Conservation (phyloP, 805 yeast genomes). For the Candida lessepsii region DNA sequence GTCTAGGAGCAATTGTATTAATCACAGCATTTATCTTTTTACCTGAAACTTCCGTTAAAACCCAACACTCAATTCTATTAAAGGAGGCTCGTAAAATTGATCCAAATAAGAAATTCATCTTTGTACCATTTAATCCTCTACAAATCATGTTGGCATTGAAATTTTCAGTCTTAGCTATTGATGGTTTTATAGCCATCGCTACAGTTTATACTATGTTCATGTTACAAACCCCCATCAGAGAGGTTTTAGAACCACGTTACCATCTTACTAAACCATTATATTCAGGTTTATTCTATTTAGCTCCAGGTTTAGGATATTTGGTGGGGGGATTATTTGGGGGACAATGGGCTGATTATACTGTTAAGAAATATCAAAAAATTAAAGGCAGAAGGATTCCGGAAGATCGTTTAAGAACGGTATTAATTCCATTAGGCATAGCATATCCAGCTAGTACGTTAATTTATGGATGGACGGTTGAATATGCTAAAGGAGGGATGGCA, state of each 20-base stretch:
- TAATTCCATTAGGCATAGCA: conserved; percentile 40
- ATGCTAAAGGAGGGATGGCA: conserved; percentile 53
- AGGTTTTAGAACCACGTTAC: conserved; percentile 57
- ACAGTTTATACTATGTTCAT: conserved; percentile 51
- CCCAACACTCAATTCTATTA: conserved; percentile 26
- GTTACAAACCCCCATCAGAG: conserved; percentile 53
- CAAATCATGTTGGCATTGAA: conserved; percentile 42
- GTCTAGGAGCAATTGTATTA: conserved; percentile 37
- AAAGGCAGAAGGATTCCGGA: conserved; percentile 51
- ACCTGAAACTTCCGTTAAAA: conserved; percentile 44
- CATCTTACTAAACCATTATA: conserved; percentile 45
- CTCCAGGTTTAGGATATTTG: conserved; percentile 57
- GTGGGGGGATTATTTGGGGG: conserved; percentile 54
- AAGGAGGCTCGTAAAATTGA: conserved; percentile 19
- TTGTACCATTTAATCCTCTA: conserved; percentile 46
- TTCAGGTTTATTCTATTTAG: conserved; percentile 53
- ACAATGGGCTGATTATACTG: conserved; percentile 48
- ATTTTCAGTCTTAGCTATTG: conserved; percentile 44
- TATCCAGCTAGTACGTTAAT: conserved; percentile 46
- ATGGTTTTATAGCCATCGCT: conserved; percentile 41
- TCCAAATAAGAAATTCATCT: conserved; percentile 33
- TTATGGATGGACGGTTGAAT: conserved; percentile 55
- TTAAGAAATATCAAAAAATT: conserved; percentile 40
- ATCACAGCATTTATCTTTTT: conserved; percentile 37
- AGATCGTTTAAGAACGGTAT: conserved; percentile 46